phyloP scores from a whole-genome alignment of 2,329 filamentous ascomycete species.

The Plectosphaerella plurivora region DNA sequence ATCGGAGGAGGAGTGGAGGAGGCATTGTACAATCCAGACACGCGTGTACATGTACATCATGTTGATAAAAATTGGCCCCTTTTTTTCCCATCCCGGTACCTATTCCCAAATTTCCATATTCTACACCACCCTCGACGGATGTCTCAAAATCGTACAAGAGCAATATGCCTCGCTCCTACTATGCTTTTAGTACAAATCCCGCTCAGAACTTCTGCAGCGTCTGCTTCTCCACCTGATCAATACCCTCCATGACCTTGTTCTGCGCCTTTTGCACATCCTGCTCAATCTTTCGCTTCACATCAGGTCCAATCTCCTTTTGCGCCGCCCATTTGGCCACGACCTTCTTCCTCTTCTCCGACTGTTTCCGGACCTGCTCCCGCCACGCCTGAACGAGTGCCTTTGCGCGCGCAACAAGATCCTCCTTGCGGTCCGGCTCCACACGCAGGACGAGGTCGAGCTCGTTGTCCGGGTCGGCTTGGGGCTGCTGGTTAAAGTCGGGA shows the following conservation, averaged over 20 bases:
- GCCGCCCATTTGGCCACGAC: conserved; percentile 44
- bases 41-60: neutral
- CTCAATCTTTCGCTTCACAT: conserved; percentile 44
- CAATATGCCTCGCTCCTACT: neutral
- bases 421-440: conserved; percentile 46
- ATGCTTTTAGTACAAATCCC: conserved; percentile 3
- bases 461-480: conserved; percentile 53
- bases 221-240: conserved; percentile 46
- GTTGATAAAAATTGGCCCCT: neutral
- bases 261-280: conserved; percentile 43
- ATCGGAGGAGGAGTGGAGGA: neutral
- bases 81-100: neutral
- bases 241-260: conserved; percentile 47
- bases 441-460: conserved; percentile 53
- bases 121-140: neutral
- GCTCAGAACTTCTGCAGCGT: conserved; percentile 33
- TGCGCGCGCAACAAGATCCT: conserved; percentile 38
- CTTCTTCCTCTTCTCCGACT: conserved; percentile 43
- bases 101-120: neutral
- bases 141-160: conserved; percentile 3
- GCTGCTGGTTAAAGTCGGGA: conserved; percentile 56
- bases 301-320: conserved; percentile 35
- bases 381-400: conserved; percentile 45
- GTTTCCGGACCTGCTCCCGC: conserved; percentile 43
- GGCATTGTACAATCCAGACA: neutral